phyloP scores from a whole-genome alignment of 768 basidiomycete genomes.

The Tulasnella sp. region DNA sequence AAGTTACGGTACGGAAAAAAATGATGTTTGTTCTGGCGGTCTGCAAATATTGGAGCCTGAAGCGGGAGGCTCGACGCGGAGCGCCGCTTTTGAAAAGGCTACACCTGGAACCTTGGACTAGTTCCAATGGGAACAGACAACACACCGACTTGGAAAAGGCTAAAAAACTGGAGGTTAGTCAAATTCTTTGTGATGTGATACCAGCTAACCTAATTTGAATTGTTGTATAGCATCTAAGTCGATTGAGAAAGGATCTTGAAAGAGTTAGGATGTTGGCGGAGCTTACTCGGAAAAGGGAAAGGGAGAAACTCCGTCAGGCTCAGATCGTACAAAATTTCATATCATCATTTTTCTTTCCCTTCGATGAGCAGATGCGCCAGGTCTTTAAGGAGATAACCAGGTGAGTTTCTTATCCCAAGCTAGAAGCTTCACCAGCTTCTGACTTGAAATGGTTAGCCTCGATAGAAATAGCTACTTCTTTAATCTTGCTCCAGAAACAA shows the following conservation, averaged over 20 bases:
- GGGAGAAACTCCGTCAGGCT: slow-evolving; percentile 56
- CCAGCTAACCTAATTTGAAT: slow-evolving; percentile 4
- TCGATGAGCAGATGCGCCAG: slow-evolving; percentile 43
- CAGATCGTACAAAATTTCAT: slow-evolving; percentile 57
- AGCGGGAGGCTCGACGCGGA: slow-evolving; percentile 82
- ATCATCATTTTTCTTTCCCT: slow-evolving; percentile 49
- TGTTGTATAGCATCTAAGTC: slow-evolving; percentile 41
- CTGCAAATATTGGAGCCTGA: slow-evolving; percentile 94
- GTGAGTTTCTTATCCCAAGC: slow-evolving; percentile 33
- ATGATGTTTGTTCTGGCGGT: slow-evolving; percentile 59
- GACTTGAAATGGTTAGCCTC: slow-evolving; percentile 32
- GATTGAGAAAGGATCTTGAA: slow-evolving; percentile 64
- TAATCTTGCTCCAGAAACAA: slow-evolving; percentile 61
- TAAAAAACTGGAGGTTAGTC: slow-evolving; percentile 64
- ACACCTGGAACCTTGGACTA: slow-evolving; percentile 97
- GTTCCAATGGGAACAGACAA: slow-evolving; percentile 44
- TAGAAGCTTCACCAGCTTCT: background rate
- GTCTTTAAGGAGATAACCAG: slow-evolving; percentile 57
- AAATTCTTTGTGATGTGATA: background rate
- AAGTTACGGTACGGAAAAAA: slow-evolving; percentile 61
- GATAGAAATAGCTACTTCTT: slow-evolving; percentile 69
- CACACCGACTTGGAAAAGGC: slow-evolving; percentile 73
- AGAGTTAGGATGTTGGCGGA: slow-evolving; percentile 52
- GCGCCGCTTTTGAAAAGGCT: slow-evolving; percentile 86
- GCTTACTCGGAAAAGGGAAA: slow-evolving; percentile 64